These are phyloP conservation scores for Sphagnum tenellum DNA, from an alignment of 225 moss, liverwort and hornwort genomes.

Conservation along the genomic window DNA sequence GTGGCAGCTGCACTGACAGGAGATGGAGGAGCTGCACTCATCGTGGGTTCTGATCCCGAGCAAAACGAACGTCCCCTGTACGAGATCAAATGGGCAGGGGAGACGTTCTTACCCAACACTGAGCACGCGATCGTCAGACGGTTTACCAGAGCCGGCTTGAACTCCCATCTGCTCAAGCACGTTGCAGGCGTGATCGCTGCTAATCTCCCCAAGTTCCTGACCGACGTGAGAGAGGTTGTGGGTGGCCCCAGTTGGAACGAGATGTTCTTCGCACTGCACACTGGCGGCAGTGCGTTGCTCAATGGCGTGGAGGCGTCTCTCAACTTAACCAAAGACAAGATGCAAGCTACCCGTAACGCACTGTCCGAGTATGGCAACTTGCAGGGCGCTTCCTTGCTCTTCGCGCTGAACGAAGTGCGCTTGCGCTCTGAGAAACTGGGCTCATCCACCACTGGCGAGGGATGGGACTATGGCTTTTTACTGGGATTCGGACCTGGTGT, in stretches of 20 bases:
- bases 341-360: constrained; percentile 19
- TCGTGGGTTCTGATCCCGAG: constrained; percentile 32
- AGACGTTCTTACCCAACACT: constrained; percentile 32
- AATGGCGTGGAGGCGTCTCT: constrained; percentile 21
- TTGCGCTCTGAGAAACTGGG: constrained; percentile 18
- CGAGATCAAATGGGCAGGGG: constrained; percentile 35
- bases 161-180: constrained; percentile 42
- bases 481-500: constrained; percentile 26
- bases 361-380: constrained; percentile 21
- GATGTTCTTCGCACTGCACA: constrained; percentile 34
- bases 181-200: constrained; percentile 32
- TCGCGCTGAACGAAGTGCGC: constrained; percentile 23
- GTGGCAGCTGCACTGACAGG: constrained; percentile 22
- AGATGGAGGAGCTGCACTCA: constrained; percentile 25
- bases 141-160: constrained; percentile 38
- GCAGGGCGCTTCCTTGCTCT: constrained; percentile 17
- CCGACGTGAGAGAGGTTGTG: constrained; percentile 17
- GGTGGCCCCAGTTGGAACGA: constrained; percentile 21
- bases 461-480: constrained; percentile 24
- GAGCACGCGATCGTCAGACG: constrained; percentile 39
- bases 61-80: constrained; percentile 26
- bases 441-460: constrained; percentile 14
- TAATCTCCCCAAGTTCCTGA: constrained; percentile 23
- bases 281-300: constrained; percentile 24
- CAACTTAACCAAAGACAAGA: constrained; percentile 12